Evolutionary conservation across 352 stramenopile genomes (phyloP).

Genomic region (Pythium guiyangense): DNA sequence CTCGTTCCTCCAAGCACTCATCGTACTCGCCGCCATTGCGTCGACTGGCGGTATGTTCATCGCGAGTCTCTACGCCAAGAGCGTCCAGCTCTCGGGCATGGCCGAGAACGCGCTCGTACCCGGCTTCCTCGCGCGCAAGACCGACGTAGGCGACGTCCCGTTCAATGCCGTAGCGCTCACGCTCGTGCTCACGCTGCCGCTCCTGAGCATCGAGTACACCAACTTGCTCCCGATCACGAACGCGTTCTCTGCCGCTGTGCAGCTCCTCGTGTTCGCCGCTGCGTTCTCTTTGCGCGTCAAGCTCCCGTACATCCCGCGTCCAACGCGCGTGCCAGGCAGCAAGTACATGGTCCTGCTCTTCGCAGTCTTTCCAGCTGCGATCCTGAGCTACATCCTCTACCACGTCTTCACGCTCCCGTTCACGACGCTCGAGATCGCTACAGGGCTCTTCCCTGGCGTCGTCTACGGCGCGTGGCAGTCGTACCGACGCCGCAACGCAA

Average conservation of each 20-base stretch:
- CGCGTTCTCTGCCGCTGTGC: constrained; percentile 78
- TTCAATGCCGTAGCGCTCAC: constrained; percentile 28
- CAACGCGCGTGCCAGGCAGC: constrained; percentile 47
- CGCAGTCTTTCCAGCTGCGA: constrained; percentile 26
- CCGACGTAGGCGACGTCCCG: constrained; percentile 24
- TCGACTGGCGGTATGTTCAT: constrained; percentile 85
- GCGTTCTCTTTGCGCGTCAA: constrained; percentile 84
- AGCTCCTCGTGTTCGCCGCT: constrained; percentile 88
- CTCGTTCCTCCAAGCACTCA: constrained; percentile 68
- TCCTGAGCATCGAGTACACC: constrained; percentile 59
- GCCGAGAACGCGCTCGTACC: constrained; percentile 48
- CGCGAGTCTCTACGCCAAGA: constrained; percentile 75
- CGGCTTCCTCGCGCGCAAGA: constrained; percentile 53
- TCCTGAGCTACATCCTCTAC: constrained; percentile 50
- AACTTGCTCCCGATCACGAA: constrained; percentile 88
- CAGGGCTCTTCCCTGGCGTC: no score
- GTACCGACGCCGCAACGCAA: no score
- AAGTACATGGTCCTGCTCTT: constrained; percentile 26
- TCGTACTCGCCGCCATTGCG: constrained; percentile 68
- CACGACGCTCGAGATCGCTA: no score
- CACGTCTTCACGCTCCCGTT: constrained; percentile 20
- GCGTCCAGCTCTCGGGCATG: constrained; percentile 73
- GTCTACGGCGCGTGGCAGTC: no score
- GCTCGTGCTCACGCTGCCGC: constrained; percentile 30
- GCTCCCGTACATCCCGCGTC: constrained; percentile 63